phyloP scores from a whole-genome alignment of 192 early-diverging fungal genomes.

The Mortierella hygrophila region DNA sequence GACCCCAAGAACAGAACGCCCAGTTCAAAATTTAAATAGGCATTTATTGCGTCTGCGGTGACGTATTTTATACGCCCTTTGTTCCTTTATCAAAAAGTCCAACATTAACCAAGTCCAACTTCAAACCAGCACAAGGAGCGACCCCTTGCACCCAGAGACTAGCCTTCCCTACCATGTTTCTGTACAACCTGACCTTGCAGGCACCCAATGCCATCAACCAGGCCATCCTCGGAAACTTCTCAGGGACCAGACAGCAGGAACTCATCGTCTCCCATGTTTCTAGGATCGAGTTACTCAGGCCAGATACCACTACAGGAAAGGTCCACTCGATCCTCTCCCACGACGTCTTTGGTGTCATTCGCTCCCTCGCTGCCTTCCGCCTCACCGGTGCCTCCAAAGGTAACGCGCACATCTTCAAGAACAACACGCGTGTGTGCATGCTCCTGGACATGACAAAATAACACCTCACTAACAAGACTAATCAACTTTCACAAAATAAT shows the following conservation, averaged over 20 bases:
- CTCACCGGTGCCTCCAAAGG: slow-evolving; percentile 92
- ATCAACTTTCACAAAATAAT: slow-evolving; percentile 9
- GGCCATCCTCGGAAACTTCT: slow-evolving; percentile 91
- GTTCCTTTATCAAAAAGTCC: too few relatives aligned
- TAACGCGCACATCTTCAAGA: slow-evolving; percentile 27
- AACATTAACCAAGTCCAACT: too few relatives aligned
- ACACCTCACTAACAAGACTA: not conserved
- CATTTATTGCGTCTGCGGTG: too few relatives aligned
- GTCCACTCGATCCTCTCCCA: slow-evolving; percentile 77
- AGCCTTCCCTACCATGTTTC: slow-evolving; percentile 63
- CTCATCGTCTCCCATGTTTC: slow-evolving; percentile 81
- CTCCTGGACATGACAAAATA: not conserved
- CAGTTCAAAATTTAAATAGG: too few relatives aligned
- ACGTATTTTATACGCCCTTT: too few relatives aligned
- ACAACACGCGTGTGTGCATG: not conserved
- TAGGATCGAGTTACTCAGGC: slow-evolving; percentile 84
- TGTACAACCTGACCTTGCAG: slow-evolving; percentile 94
- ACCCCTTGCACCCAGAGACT: not conserved
- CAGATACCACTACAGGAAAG: slow-evolving; percentile 86
- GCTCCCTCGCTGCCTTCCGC: slow-evolving; percentile 86
- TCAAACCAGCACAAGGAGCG: not conserved
- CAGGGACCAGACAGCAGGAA: slow-evolving; percentile 92
- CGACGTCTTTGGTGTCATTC: slow-evolving; percentile 89
- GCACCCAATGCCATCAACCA: slow-evolving; percentile 82
- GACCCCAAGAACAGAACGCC: too few relatives aligned